Evolutionary conservation across 2,329 filamentous ascomycete genomes (phyloP).

Genomic region (Ophiobolus disseminans): DNA sequence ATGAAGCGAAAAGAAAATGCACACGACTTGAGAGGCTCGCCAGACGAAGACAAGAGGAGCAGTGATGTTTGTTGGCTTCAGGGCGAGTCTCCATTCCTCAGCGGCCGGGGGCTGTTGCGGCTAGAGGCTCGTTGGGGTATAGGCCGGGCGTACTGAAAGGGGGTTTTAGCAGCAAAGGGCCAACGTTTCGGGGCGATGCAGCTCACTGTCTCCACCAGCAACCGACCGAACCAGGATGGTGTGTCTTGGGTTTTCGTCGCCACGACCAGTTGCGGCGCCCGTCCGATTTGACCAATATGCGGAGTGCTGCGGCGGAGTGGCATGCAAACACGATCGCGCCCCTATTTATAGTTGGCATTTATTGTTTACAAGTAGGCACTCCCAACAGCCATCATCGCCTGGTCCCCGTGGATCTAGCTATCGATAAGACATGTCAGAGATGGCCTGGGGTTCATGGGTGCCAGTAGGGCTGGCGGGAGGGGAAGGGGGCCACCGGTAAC

Average conservation of each 20-base stretch:
- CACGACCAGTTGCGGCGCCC: constrained; percentile 22
- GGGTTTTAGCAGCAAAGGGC: constrained; percentile 14
- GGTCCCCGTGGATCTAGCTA: background rate
- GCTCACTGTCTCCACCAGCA: constrained; percentile 8
- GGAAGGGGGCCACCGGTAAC: background rate
- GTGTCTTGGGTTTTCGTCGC: constrained; percentile 24
- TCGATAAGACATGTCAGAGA: constrained; percentile 1
- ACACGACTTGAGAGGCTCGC: constrained; percentile 20
- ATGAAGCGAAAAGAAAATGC: constrained; percentile 32
- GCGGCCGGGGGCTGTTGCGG: constrained; percentile 16
- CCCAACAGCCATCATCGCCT: background rate
- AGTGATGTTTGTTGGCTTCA: constrained; percentile 24
- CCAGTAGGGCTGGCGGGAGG: constrained; percentile 1
- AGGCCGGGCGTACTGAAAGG: constrained; percentile 19
- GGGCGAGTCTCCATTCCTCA: constrained; percentile 33
- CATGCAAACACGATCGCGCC: constrained; percentile 13
- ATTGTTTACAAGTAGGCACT: constrained; percentile 9
- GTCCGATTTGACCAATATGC: constrained; percentile 26
- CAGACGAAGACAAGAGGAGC: constrained; percentile 18
- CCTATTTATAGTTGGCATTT: constrained; percentile 30
- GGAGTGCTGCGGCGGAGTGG: constrained; percentile 22
- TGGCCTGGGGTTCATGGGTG: background rate
- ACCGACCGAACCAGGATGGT: constrained; percentile 22
- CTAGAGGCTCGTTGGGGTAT: constrained; percentile 15
- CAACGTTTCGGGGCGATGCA: constrained; percentile 7